These are phyloP conservation scores for Antrodiella citrinella DNA, from an alignment of 768 basidiomycete genomes.

Conservation along the genomic window DNA sequence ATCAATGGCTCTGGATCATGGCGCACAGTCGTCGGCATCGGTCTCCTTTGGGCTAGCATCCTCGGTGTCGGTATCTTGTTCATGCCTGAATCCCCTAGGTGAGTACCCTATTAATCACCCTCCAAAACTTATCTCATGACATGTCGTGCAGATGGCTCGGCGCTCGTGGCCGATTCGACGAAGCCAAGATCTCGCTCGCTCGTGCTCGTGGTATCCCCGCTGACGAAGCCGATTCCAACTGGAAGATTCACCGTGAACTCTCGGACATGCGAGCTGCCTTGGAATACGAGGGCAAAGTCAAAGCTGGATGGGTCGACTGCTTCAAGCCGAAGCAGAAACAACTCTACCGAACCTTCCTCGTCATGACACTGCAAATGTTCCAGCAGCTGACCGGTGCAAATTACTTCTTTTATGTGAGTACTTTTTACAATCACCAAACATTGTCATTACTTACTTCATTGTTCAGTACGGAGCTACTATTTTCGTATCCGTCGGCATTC, in stretches of 20 bases:
- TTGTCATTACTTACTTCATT: background rate
- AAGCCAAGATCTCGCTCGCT: conserved; percentile 41
- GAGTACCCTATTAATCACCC: too few relatives aligned
- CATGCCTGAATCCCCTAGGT: conserved; percentile 62
- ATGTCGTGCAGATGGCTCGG: conserved; percentile 64
- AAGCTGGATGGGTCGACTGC: conserved; percentile 61
- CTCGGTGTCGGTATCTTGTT: conserved; percentile 58
- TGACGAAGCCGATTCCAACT: conserved; percentile 30
- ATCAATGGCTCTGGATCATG: conserved; percentile 43
- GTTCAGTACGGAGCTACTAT: conserved; percentile 44
- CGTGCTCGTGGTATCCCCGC: conserved; percentile 39
- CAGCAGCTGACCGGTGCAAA: conserved; percentile 71
- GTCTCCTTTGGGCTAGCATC: conserved; percentile 54
- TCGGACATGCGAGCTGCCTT: conserved; percentile 48
- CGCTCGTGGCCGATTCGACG: conserved; percentile 35
- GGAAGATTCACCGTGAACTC: conserved; percentile 35
- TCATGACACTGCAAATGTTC: conserved; percentile 59
- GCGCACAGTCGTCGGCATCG: conserved; percentile 55
- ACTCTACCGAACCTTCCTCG: conserved; percentile 54
- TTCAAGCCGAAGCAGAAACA: conserved; percentile 49
- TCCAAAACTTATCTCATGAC: too few relatives aligned
- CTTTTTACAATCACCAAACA: background rate
- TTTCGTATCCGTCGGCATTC: conserved; percentile 58
- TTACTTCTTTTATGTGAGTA: conserved; percentile 51
- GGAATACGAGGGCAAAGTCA: conserved; percentile 37